Base-by-base conservation (phyloP, 805 yeast genomes). In the Suhomyces prunicola region DNA sequence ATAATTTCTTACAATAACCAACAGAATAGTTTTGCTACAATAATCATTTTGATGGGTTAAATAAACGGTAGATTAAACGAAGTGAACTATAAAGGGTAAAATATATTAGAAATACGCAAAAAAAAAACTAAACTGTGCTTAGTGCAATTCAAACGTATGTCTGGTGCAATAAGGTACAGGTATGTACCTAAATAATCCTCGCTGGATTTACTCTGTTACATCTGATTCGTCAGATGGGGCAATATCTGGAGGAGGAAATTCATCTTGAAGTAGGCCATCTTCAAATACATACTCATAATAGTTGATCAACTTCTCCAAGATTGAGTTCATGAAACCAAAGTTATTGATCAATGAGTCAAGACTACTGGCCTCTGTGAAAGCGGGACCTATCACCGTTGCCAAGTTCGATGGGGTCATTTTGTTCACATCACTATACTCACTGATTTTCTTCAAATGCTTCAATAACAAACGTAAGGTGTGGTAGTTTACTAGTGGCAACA, bases 371-470 rank as follows among this genome's bases (percentile, higher is more conserved):
- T 82, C 86, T 5, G 84, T 80, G 51, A 82, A 73, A 2, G 84
- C 80, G 1, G 86, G 86, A 1, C 85, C 86, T 57, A 93, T 87
- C 6, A 93, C 97, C 51, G 96, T 93, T 4, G 97, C 96, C 62
- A 93, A 72, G 65, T 93, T 93, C 1, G 90, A 85, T 2, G 96
- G 83, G 52, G 87, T 89, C 98, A 93, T 93, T 66, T 85, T 85
- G 71, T 93, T 93, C 46, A 71, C 72, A 9, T 81, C 84, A 45
- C 86, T 84, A 62, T 83, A 84, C 54, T 79, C 79, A 51, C 87
- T 85, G 23, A 93, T 86, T 58, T 78, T 79, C 57, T 80, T 76
- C 72, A 92, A 78, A 71, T 92, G 98, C 44, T 76, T 71, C 39
- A 87, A 76, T 50, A 93, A 74, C 47, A 87, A 71, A 61, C 82